Base-by-base conservation (phyloP, 2,329 filamentous ascomycete species). In the Aureobasidium subglaciale region DNA sequence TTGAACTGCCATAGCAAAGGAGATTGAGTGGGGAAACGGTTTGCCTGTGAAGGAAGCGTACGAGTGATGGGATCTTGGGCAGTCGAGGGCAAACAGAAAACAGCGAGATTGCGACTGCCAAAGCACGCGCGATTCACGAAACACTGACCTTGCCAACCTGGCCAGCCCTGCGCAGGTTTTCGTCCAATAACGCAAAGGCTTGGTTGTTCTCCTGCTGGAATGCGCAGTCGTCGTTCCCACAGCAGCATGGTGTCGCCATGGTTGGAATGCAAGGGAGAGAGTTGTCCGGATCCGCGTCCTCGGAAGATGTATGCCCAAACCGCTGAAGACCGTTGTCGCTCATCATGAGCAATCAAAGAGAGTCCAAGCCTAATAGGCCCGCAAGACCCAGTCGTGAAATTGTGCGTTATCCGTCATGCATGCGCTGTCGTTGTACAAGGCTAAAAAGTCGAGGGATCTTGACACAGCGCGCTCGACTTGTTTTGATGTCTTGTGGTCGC, bases 141-240 rank as follows among this genome's bases (percentile, higher is more conserved):
- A 60, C 61, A 82, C 88, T 68, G 86, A 96, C 92, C 87, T 96
- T 88, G 62, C 93, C 93, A 64, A 96, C 80, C 68, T 87, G 81
- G 46, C 90, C 93, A 37, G 93, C 93, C 52, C 83, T 89, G 64
- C 85, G 84, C 54, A 96, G 87, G 73, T 96, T 89, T 64, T 86
- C 87, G 73, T 97, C 92, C 61, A 97, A 79, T 59, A 82, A 86
- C 63, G 89, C 85, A 43, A 97, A 78, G 60, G 90, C 78, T 42
- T 80, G 78, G 70, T 84, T 85, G 72, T 92, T 96, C 73, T 91
- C 86, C 70, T 82, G 83, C 59, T 96, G 79, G 68, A 87, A 89
- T 63, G 84, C 80, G 71, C 92, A 97, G 65, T 90, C 84, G 59
- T 77, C 69, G 62, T 83, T 84, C 56, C 90, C 91, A 74, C 92